These are phyloP conservation scores for Neonothopanus nambi DNA, from an alignment of 1,284 basidiomycete species.

Conservation along the genomic window DNA sequence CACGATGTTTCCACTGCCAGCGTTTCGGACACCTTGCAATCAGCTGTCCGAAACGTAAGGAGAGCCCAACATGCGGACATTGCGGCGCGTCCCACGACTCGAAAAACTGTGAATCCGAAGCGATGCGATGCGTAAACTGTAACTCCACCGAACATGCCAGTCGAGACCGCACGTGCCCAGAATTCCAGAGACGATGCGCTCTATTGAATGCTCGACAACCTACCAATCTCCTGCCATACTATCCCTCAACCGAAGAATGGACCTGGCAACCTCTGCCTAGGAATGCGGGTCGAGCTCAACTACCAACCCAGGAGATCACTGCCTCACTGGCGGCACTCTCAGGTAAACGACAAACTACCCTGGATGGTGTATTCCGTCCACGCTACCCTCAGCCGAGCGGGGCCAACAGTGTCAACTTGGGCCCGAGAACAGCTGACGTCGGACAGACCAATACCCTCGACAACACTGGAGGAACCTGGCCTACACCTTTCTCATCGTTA, in stretches of 20 bases:
- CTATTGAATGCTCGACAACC: constrained; percentile 5
- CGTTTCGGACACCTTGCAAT: neutral
- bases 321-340: too few relatives aligned
- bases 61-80: constrained; percentile 1
- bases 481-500: neutral
- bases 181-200: neutral
- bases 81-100: constrained; percentile 13
- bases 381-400: too few relatives aligned
- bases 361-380: too few relatives aligned
- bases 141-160: constrained; percentile 13
- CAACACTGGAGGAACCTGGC: neutral
- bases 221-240: constrained; percentile 14
- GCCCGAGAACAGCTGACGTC: neutral
- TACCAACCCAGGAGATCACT: too few relatives aligned
- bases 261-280: constrained; percentile 9
- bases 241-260: constrained; percentile 7
- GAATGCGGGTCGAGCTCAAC: neutral
- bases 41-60: neutral
- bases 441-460: neutral
- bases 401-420: neutral
- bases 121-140: constrained; percentile 16
- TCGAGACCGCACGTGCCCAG: constrained; percentile 13
- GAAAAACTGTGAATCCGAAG: constrained; percentile 1
- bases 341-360: too few relatives aligned
- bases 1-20: constrained; percentile 13